Evolutionary conservation across 23 red algal species (phyloP).

Genomic region (Gracilariopsis chorda): DNA sequence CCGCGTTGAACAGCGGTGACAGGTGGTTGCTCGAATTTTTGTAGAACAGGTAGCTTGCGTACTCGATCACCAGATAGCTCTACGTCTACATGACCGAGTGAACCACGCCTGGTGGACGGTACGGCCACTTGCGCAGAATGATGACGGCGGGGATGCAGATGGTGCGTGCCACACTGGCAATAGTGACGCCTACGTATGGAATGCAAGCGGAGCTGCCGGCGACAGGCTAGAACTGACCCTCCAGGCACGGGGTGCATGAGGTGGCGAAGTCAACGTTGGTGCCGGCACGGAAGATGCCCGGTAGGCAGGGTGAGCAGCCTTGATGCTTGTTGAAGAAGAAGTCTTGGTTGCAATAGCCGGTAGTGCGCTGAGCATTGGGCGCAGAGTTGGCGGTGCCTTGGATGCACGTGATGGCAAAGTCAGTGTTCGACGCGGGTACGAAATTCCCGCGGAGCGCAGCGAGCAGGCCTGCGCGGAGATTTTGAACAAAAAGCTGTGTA

Average conservation of each 20-base stretch:
- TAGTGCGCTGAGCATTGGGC: background rate
- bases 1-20: background rate
- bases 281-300: background rate
- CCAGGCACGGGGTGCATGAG: background rate
- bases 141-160: too few species aligned
- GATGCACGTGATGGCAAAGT: background rate
- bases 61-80: background rate
- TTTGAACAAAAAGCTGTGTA: background rate
- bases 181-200: too few species aligned
- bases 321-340: slow-evolving; percentile 9
- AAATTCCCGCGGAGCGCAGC: background rate
- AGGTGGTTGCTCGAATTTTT: background rate
- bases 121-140: background rate
- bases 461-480: background rate
- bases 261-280: background rate
- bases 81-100: background rate
- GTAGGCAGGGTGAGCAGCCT: background rate
- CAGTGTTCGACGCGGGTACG: background rate
- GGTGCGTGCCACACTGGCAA: too few species aligned
- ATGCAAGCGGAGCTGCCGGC: background rate
- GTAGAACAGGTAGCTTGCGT: background rate
- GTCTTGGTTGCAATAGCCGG: background rate
- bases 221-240: background rate
- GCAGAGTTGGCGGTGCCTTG: background rate
- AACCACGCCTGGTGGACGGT: slow-evolving; percentile 2